These are phyloP conservation scores for Fusarium piperis DNA, from an alignment of 2,329 filamentous ascomycete species.

Conservation along the genomic window DNA sequence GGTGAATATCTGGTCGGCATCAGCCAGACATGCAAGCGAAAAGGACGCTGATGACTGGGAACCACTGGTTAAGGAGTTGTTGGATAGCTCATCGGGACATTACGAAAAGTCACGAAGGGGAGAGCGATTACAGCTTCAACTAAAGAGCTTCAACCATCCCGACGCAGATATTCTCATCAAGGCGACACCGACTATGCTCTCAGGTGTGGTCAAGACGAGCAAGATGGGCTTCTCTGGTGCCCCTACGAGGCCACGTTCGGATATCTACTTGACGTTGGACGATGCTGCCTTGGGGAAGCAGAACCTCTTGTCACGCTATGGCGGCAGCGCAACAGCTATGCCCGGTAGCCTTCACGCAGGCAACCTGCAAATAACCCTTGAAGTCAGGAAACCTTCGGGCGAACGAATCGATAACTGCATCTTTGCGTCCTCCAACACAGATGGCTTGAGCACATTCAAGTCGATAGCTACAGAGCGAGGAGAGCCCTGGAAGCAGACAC, in stretches of 20 bases:
- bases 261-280: slow-evolving; percentile 91
- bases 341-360: slow-evolving; percentile 69
- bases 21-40: slow-evolving; percentile 62
- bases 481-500: slow-evolving; percentile 86
- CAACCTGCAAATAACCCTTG: slow-evolving; percentile 88
- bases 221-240: slow-evolving; percentile 96
- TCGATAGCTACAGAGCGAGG: slow-evolving; percentile 83
- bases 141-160: slow-evolving; percentile 79
- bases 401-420: slow-evolving; percentile 90
- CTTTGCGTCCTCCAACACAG: slow-evolving; percentile 82
- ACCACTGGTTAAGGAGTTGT: slow-evolving; percentile 75
- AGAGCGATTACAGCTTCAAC: slow-evolving; percentile 80
- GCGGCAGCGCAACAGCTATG: slow-evolving; percentile 79
- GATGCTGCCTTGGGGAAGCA: slow-evolving; percentile 83
- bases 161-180: slow-evolving; percentile 86
- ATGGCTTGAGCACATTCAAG: slow-evolving; percentile 85
- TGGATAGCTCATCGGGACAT: slow-evolving; percentile 76
- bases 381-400: slow-evolving; percentile 82
- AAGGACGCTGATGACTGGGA: slow-evolving; percentile 76
- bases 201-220: slow-evolving; percentile 80
- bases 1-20: slow-evolving; percentile 79
- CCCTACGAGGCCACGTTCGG: slow-evolving; percentile 86
- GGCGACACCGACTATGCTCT: slow-evolving; percentile 86
- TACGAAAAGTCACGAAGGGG: slow-evolving; percentile 78
- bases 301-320: slow-evolving; percentile 71